phyloP scores from a whole-genome alignment of 1,284 basidiomycete genomes.

The Chondrostereum purpureum region DNA sequence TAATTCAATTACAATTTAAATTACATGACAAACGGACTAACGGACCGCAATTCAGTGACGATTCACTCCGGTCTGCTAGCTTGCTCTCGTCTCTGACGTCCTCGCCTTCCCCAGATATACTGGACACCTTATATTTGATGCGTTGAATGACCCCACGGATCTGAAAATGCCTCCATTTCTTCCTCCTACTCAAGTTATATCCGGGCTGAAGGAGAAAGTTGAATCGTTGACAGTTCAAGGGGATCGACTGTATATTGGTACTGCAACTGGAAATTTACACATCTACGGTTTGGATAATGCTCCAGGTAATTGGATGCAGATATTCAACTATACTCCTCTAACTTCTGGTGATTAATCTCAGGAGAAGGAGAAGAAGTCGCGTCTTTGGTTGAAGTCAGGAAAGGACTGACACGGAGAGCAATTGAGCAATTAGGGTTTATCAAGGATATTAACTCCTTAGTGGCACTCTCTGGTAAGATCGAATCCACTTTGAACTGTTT shows the following conservation, averaged over 20 bases:
- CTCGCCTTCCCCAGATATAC: too few species aligned
- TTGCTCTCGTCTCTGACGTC: too few species aligned
- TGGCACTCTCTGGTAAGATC: conserved; percentile 71
- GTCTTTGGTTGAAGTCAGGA: conserved; percentile 61
- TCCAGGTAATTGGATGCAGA: conserved; percentile 23
- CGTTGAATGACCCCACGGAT: too few species aligned
- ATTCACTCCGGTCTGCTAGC: too few species aligned
- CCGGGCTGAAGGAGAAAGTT: conserved; percentile 40
- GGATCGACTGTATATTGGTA: conserved; percentile 73
- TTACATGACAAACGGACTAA: too few species aligned
- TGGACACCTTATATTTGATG: too few species aligned
- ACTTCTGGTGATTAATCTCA: conserved; percentile 4
- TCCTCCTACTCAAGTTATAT: conserved; percentile 25
- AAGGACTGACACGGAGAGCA: conserved; percentile 53
- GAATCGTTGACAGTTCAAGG: conserved; percentile 50
- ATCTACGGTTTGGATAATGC: conserved; percentile 50
- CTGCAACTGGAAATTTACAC: conserved; percentile 62
- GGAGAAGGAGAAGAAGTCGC: conserved; percentile 29
- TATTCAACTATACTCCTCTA: background rate
- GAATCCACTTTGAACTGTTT: background rate
- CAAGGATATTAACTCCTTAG: conserved; percentile 76
- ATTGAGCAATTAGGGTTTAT: conserved; percentile 87
- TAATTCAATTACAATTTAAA: too few species aligned
- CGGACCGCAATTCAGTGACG: too few species aligned
- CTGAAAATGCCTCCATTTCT: conserved; percentile 36